Conservation (phyloP, 1,139 yeast genomes). For the Yamadazyma songkhlaensis region DNA sequence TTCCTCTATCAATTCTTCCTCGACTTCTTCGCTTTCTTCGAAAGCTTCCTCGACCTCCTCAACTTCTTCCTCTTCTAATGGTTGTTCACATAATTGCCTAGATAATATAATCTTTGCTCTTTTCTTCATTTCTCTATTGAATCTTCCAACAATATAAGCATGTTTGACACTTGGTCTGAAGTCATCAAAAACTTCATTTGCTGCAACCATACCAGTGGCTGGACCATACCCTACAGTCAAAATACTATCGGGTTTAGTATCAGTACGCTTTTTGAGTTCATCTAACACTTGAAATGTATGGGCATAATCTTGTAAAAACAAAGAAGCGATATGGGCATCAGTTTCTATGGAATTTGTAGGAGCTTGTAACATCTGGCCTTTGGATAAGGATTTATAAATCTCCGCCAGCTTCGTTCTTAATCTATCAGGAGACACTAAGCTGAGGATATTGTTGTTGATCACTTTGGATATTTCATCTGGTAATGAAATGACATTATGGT, state of each 20-base stretch:
- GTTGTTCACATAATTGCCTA: slow-evolving; percentile 59
- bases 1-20: slow-evolving; percentile 12
- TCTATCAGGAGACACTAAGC: slow-evolving; percentile 51
- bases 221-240: slow-evolving; percentile 91
- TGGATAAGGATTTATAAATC: slow-evolving; percentile 47
- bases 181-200: slow-evolving; percentile 70
- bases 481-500: slow-evolving; percentile 42
- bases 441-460: slow-evolving; percentile 58
- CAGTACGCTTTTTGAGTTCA: slow-evolving; percentile 58
- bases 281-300: slow-evolving; percentile 62
- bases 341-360: slow-evolving; percentile 59
- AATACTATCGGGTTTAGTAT: slow-evolving; percentile 60
- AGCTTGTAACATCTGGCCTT: slow-evolving; percentile 52
- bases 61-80: slow-evolving; percentile 3
- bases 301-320: slow-evolving; percentile 84
- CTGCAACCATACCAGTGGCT: slow-evolving; percentile 85
- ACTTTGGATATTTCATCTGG: slow-evolving; percentile 54
- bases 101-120: slow-evolving; percentile 76
- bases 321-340: slow-evolving; percentile 78
- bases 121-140: slow-evolving; percentile 62
- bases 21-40: slow-evolving; percentile 15
- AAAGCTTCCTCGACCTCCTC: slow-evolving; percentile 13
- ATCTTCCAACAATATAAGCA: slow-evolving; percentile 69
- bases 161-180: slow-evolving; percentile 66
- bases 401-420: slow-evolving; percentile 55